Base-by-base conservation (phyloP, 2,329 filamentous ascomycete genomes). In the Sphaerulina musiva region DNA sequence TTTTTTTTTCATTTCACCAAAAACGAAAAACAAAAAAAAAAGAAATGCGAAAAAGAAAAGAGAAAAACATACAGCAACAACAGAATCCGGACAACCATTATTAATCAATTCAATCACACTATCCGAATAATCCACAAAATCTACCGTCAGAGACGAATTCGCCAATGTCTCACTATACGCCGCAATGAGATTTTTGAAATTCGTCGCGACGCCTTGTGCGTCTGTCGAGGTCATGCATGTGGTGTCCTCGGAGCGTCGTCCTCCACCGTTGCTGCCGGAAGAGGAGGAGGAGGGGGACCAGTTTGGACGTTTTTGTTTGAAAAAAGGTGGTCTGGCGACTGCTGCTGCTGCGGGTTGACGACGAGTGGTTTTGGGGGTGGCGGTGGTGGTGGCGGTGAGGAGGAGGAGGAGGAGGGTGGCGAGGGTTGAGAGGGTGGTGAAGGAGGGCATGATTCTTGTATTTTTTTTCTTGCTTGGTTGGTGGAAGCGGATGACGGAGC, bases 71-170 rank as follows among this genome's bases (percentile, higher is more conserved):
- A 68, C 65, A 17, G 60, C 45, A 5, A 55, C 34, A 5, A 62
- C 61, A 45, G 56, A 55, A 45, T 56, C 58, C 5, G 62, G 52
- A 57, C 67, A 69, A 50, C 64, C 66, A 55, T 57, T 62, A 59
- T 69, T 59, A 59, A 70, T 70, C 36, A 70, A 58, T 40, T 65
- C 64, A 48, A 61, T 69, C 54, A 69, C 68, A 45, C 61, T 64
- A 61, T 69, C 67, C 38, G 67, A 65, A 59, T 69, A 68, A 60
- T 70, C 68, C 42, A 53, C 46, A 57, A 68, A 69, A 60, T 64
- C 64, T 12, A 42, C 51, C 34, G 68, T 64, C 31, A 70, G 52
- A 29, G 56, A 55, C 3, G 56, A 52, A 9, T 67, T 51, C 52
- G 67, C 68, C 14, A 64, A 50, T 11, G 51, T 56, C 17, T 66